Base-by-base conservation (phyloP, 2,329 filamentous ascomycete species). In the Pyrenochaeta sp. region DNA sequence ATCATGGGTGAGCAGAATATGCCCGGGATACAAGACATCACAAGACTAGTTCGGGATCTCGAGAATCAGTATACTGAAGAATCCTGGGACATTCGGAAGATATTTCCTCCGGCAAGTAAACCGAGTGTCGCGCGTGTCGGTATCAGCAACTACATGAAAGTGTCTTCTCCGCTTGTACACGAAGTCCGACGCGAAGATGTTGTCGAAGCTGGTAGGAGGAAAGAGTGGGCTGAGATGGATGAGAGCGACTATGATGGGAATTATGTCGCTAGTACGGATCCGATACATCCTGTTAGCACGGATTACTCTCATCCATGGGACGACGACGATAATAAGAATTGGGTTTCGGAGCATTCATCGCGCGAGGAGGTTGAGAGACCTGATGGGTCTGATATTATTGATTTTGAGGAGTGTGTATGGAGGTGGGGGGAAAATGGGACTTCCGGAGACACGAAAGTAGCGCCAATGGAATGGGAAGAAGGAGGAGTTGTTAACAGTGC, bases 181-280 rank as follows among this genome's bases (percentile, higher is more conserved):
- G 68, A 73, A 50, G 54, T 73, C 9, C 48, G 30, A 0, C 62
- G 60, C 0, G 62, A 71, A 15, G 69, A 74, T 9, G 45, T 73
- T 8, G 45, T 55, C 1, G 48, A 62, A 2, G 32, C 10, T 2
- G 19, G 42, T 4, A n/a, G 32, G 2, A 8, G 50, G 15, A 50
- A 52, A 32, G 28, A 46, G 4, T 54, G 57, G 52, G 28, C 15
- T 15, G 42, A 62, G 1, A 59, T 59, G 49, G 47, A 47, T 5
- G 58, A 48, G 4, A 42, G 60, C 4, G 51, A 65, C 2, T 69
- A 68, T 9, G 66, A 71, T 24, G 65, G 58, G 1, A 51, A 66
- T 9, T 69, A 64, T 39, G 37, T 61, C 5, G 65, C 53, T 1
- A 69, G 64, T 32, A 68, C 62, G 0, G 70, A 72, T 50, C 66